phyloP scores from a whole-genome alignment of 2,329 filamentous ascomycete species.

The Didymella pinodella region DNA sequence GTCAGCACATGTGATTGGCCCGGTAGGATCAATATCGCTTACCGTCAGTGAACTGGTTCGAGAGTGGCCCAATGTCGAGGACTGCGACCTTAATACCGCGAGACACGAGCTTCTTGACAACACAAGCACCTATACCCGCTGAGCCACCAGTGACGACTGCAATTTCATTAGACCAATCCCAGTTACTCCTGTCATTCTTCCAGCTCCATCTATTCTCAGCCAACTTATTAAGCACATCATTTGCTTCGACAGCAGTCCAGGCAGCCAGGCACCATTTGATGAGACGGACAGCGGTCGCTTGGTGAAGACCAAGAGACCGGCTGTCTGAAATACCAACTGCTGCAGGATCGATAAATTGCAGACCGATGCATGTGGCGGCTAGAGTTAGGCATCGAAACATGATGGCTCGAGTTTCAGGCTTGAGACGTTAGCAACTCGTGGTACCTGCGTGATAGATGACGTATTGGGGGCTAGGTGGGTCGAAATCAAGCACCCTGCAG shows the following conservation, averaged over 20 bases:
- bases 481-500: slow-evolving; percentile 14
- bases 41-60: slow-evolving; percentile 40
- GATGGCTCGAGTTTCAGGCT: slow-evolving; percentile 5
- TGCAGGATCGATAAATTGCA: slow-evolving; percentile 32
- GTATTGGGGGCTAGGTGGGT: slow-evolving; percentile 3
- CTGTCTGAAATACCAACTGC: slow-evolving; percentile 24
- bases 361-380: slow-evolving; percentile 26
- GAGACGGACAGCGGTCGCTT: slow-evolving; percentile 30
- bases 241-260: slow-evolving; percentile 36
- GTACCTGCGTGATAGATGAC: slow-evolving; percentile 13
- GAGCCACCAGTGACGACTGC: slow-evolving; percentile 51
- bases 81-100: slow-evolving; percentile 48
- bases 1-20: slow-evolving; percentile 24
- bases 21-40: slow-evolving; percentile 5
- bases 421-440: not conserved
- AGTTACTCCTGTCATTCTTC: slow-evolving; percentile 36
- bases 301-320: slow-evolving; percentile 33
- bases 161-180: slow-evolving; percentile 45
- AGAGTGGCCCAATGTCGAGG: slow-evolving; percentile 45
- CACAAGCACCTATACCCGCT: slow-evolving; percentile 45
- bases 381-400: slow-evolving; percentile 36
- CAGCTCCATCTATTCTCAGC: slow-evolving; percentile 53
- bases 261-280: slow-evolving; percentile 41
- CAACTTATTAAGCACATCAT: slow-evolving; percentile 41
- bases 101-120: slow-evolving; percentile 43